A percentile compares a stretch with the other conserved stretches of the same genome.
phyloP scores from a whole-genome alignment of 352 stramenopile genomes.

The Phytophthora hybrid region DNA sequence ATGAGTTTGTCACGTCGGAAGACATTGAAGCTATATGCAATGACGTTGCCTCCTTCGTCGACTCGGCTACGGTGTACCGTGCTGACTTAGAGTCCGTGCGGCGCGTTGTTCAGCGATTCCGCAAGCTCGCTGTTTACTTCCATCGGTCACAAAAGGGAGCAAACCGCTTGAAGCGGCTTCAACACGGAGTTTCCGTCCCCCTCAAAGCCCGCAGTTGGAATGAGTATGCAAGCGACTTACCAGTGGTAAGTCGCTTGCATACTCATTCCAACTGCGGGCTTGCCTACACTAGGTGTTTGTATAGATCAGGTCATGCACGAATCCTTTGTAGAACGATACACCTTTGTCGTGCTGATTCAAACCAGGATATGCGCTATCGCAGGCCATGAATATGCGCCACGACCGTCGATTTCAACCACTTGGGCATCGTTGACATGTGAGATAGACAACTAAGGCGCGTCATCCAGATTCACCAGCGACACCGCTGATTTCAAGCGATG shows the following conservation, averaged over 20 bases:
- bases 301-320: neutral
- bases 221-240: conserved; percentile 21
- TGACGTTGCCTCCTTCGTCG: too few relatives aligned
- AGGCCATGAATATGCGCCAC: neutral
- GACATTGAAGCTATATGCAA: too few relatives aligned
- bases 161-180: too few relatives aligned
- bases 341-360: neutral
- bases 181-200: too few relatives aligned
- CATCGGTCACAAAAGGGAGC: too few relatives aligned
- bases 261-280: neutral
- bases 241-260: conserved; percentile 14
- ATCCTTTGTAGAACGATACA: conserved; percentile 6
- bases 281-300: conserved; percentile 8
- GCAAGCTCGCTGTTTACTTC: too few relatives aligned
- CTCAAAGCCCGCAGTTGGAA: neutral
- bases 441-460: conserved; percentile 1
- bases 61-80: too few relatives aligned
- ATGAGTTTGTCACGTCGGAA: too few relatives aligned
- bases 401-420: neutral
- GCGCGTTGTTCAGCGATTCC: too few relatives aligned
- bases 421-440: neutral
- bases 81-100: too few relatives aligned
- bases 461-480: conserved; percentile 28
- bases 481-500: conserved; percentile 3
- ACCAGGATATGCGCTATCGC: neutral